Conservation (phyloP, 306 rosid genomes). For the Alnus rubra region DNA sequence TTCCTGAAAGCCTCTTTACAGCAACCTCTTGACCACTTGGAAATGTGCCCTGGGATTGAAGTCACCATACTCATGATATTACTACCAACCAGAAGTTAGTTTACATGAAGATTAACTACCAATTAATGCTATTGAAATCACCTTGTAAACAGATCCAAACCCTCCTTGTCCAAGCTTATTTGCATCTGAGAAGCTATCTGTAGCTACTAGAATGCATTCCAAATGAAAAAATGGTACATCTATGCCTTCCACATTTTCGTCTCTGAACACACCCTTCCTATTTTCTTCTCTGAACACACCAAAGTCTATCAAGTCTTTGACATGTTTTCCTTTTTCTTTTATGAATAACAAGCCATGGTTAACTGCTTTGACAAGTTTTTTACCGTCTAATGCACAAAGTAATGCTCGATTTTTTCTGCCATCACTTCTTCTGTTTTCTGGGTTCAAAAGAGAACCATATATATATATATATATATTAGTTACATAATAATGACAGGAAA, state of each 20-base stretch:
- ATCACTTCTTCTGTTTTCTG: conserved; percentile 29
- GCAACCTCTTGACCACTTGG: conserved; percentile 39
- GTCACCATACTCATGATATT: not conserved
- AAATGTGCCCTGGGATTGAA: conserved; percentile 38
- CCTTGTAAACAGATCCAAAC: conserved; percentile 64
- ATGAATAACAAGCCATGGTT: too few species aligned
- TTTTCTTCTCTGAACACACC: conserved; percentile 17
- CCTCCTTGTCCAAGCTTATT: conserved; percentile 60
- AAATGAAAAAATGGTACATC: conserved; percentile 40
- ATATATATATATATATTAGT: not conserved
- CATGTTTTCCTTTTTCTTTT: conserved; percentile 9
- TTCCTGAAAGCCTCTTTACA: conserved; percentile 43
- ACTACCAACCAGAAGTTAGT: not conserved
- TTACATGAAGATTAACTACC: not conserved
- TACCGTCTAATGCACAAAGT: conserved; percentile 10
- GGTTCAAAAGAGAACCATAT: not conserved
- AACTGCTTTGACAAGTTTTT: too few species aligned
- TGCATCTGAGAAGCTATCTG: conserved; percentile 49
- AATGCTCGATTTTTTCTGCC: not conserved
- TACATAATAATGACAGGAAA: not conserved
- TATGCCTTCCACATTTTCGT: conserved; percentile 30
- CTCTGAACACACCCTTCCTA: conserved; percentile 29
- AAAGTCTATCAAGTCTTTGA: conserved; percentile 33
- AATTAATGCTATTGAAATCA: not conserved
- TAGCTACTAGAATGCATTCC: conserved; percentile 38